Base-by-base conservation (phyloP, 2,329 filamentous ascomycete species). In the Aureobasidium namibiae region DNA sequence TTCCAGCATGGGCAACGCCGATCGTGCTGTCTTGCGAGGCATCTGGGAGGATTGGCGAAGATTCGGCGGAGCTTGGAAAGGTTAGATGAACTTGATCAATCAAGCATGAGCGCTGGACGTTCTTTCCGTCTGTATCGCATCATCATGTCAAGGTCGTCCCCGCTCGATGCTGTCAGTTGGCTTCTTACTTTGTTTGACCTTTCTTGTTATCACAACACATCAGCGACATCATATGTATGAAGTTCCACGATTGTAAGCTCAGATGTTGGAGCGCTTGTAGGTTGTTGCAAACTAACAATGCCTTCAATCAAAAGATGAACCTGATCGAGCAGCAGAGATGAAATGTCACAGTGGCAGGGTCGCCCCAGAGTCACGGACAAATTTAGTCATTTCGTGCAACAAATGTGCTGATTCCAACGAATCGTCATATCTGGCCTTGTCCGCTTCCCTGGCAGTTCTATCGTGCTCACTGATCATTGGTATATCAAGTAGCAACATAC, bases 1-100 rank as follows among this genome's bases (percentile, higher is more conserved):
- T 66, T 74, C 78, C 1, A 76, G 73, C 1, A 72, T 82, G 72
- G 79, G 79, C 64, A 73, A 74, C 23, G 78, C 76, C 45, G 74
- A 78, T 61, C 72, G 80, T 45, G 79, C 78, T 2, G 74, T 83
- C 29, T 77, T 82, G 68, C 78, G 79, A 67, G 71, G 71, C 4
- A 67, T 82, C 34, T 82, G 81, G 65, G 78, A 79, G 50, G 80
- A 82, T 60, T 83, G 69, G 67, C 69, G 66, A 63, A 60, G 65
- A 45, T 69, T 70, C 52, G 71, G 69, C 29, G 69, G 68, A 24
- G 54, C 42, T 46, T 57, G 54, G 54, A 57, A 57, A 31, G 54
- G 54, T 33, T 57, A 56, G 39, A 34, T n/a, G 10, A 42, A 42
- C 9, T n/a, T 13, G n/a, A 29, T 42, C 39, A 42, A 42, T 42